These are phyloP conservation scores for Globisporangium mamillatum DNA, from an alignment of 352 stramenopile species.

Conservation along the genomic window DNA sequence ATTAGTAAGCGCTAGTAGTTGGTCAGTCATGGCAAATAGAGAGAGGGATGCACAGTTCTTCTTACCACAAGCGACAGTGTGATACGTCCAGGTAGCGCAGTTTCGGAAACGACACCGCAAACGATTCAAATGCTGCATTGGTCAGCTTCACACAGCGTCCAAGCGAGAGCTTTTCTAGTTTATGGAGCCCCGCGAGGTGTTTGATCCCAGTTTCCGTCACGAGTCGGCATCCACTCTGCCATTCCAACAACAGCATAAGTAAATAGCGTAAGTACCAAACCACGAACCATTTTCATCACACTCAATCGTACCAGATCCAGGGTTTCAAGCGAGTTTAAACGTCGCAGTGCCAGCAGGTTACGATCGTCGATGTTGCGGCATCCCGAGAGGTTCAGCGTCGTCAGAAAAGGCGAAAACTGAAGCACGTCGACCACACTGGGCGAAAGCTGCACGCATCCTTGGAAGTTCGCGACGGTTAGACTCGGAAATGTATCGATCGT, in stretches of 20 bases:
- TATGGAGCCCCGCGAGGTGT: slow-evolving; percentile 34
- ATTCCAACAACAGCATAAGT: not conserved
- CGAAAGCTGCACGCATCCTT: slow-evolving; percentile 41
- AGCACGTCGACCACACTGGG: slow-evolving; percentile 50
- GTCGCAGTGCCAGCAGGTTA: slow-evolving; percentile 39
- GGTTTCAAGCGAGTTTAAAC: slow-evolving; percentile 32
- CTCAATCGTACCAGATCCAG: slow-evolving; percentile 51
- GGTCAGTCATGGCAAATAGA: not conserved
- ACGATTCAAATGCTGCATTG: slow-evolving; percentile 39
- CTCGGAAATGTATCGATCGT: slow-evolving; percentile 46
- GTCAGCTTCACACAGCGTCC: slow-evolving; percentile 53
- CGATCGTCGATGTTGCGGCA: slow-evolving; percentile 62
- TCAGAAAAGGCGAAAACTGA: slow-evolving; percentile 54
- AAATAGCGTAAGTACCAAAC: not conserved
- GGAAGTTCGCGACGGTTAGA: slow-evolving; percentile 49
- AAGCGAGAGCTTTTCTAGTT: slow-evolving; percentile 54
- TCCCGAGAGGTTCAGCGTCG: slow-evolving; percentile 50
- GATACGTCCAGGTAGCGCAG: slow-evolving; percentile 54
- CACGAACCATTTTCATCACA: not conserved
- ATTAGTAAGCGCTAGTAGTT: not conserved
- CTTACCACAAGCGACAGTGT: slow-evolving; percentile 49
- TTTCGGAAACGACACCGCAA: slow-evolving; percentile 35
- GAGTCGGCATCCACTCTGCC: slow-evolving; percentile 46
- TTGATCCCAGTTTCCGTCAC: slow-evolving; percentile 58
- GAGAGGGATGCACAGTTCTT: not conserved